phyloP scores from a whole-genome alignment of 768 basidiomycete species.

The Clathrus columnatus region DNA sequence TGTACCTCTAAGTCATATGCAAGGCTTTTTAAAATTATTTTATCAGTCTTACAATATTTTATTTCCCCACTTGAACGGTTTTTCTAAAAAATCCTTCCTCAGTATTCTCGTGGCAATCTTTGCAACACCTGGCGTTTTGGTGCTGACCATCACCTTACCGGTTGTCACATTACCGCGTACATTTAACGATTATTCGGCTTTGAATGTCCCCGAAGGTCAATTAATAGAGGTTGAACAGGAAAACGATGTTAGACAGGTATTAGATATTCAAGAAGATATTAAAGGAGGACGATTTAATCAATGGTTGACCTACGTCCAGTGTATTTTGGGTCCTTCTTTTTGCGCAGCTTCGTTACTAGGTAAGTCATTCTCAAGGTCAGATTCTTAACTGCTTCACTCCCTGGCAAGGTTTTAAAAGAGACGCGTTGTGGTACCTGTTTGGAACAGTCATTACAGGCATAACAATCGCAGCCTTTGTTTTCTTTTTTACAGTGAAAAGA shows the following conservation, averaged over 20 bases:
- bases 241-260: slow-evolving; percentile 65
- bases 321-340: slow-evolving; percentile 73
- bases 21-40: slow-evolving; percentile 28
- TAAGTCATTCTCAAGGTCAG: slow-evolving; percentile 27
- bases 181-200: slow-evolving; percentile 11
- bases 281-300: slow-evolving; percentile 63
- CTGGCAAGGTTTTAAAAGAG: slow-evolving; percentile 34
- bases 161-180: slow-evolving; percentile 61
- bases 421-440: slow-evolving; percentile 44
- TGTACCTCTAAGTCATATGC: slow-evolving; percentile 32
- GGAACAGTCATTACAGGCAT: slow-evolving; percentile 49
- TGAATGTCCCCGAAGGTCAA: slow-evolving; percentile 28
- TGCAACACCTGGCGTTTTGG: slow-evolving; percentile 74
- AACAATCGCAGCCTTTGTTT: slow-evolving; percentile 43
- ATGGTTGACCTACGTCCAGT: slow-evolving; percentile 81
- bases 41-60: slow-evolving; percentile 48
- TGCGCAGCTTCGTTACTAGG: slow-evolving; percentile 69
- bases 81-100: slow-evolving; percentile 57
- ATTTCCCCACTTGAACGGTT: slow-evolving; percentile 78
- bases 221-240: slow-evolving; percentile 72
- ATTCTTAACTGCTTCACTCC: neutral
- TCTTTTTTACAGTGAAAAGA: slow-evolving; percentile 52
- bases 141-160: slow-evolving; percentile 81
- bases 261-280: slow-evolving; percentile 60
- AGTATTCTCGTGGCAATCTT: slow-evolving; percentile 69